A percentile compares a stretch with the other conserved stretches of the same genome.
Evolutionary conservation across 2,329 filamentous ascomycete genomes (phyloP).

Genomic region (Cadophora sp.): DNA sequence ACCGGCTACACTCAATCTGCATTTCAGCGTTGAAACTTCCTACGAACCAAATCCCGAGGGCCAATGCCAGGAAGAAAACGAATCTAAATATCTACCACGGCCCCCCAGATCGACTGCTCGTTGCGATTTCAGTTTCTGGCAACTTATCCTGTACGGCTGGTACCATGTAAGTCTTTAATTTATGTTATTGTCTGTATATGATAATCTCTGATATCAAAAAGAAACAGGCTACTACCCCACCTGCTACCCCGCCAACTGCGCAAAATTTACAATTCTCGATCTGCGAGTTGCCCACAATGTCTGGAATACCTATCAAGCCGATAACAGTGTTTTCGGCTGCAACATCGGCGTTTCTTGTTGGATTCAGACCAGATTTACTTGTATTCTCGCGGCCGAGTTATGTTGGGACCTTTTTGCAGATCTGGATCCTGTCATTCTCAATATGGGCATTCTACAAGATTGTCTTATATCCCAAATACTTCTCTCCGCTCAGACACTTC

Average conservation of each 20-base stretch:
- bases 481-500: slow-evolving; percentile 64
- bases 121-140: neutral
- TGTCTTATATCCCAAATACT: slow-evolving; percentile 61
- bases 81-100: neutral
- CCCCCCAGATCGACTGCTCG: neutral
- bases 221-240: slow-evolving; percentile 2
- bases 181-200: neutral
- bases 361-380: slow-evolving; percentile 35
- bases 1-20: neutral
- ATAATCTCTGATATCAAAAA: neutral
- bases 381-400: slow-evolving; percentile 41
- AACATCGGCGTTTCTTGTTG: slow-evolving; percentile 35
- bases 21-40: neutral
- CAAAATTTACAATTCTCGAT: neutral
- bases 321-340: slow-evolving; percentile 35
- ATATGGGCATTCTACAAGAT: slow-evolving; percentile 49
- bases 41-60: neutral
- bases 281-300: slow-evolving; percentile 25
- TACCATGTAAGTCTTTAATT: neutral
- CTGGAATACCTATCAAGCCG: slow-evolving; percentile 37
- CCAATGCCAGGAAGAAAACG: neutral
- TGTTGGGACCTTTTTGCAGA: slow-evolving; percentile 47
- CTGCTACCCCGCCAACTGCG: neutral
- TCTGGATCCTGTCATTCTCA: slow-evolving; percentile 49
- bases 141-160: neutral